These are phyloP conservation scores for Malassezia pachydermatis DNA, from an alignment of 1,284 basidiomycete genomes.

Conservation along the genomic window DNA sequence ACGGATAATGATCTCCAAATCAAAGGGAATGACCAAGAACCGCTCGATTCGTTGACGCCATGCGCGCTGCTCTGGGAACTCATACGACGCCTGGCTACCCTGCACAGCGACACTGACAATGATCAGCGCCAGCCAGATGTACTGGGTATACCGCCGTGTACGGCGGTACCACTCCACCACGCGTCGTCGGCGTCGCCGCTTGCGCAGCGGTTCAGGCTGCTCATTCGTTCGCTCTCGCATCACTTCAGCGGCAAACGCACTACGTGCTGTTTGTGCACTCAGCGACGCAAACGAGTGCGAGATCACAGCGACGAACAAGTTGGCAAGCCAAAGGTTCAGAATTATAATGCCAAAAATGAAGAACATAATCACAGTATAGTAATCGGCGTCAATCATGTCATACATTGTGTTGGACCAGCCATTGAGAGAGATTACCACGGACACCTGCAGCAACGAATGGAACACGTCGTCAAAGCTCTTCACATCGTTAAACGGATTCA, in stretches of 20 bases:
- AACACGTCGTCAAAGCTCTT: constrained; percentile 87
- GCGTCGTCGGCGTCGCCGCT: constrained; percentile 2
- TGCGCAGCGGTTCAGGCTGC: not conserved
- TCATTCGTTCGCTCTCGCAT: not conserved
- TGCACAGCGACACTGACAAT: constrained; percentile 59
- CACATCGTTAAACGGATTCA: constrained; percentile 62
- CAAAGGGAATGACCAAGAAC: constrained; percentile 71
- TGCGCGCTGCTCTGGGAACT: constrained; percentile 16
- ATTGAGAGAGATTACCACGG: constrained; percentile 64
- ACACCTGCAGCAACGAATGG: constrained; percentile 67
- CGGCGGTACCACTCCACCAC: constrained; percentile 28
- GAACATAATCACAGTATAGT: constrained; percentile 73
- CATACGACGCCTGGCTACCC: constrained; percentile 59
- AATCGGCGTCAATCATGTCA: constrained; percentile 79
- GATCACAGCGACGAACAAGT: constrained; percentile 89
- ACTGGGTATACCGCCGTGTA: constrained; percentile 39
- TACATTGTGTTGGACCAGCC: constrained; percentile 65
- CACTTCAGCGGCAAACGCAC: constrained; percentile 64
- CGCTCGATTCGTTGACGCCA: constrained; percentile 58
- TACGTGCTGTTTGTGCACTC: constrained; percentile 73
- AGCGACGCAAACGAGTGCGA: constrained; percentile 89
- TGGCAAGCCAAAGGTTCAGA: constrained; percentile 57
- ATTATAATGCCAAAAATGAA: constrained; percentile 61
- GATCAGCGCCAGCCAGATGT: constrained; percentile 56
- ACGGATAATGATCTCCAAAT: constrained; percentile 74